These are phyloP conservation scores for Mycogone perniciosa DNA, from an alignment of 2,329 filamentous ascomycete species.

Conservation along the genomic window DNA sequence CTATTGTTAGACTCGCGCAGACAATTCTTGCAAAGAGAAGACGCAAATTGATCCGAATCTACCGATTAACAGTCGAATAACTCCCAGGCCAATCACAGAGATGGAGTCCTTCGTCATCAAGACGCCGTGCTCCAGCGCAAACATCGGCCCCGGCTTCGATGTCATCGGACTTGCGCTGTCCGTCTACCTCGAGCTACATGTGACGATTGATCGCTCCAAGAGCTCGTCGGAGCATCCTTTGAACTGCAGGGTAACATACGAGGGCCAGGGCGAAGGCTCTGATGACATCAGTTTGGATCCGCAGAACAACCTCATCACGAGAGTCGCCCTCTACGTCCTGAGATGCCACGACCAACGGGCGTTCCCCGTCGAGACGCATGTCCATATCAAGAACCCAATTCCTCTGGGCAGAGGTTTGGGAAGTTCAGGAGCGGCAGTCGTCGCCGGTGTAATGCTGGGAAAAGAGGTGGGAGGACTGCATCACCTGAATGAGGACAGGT, in stretches of 20 bases:
- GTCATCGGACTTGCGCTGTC: conserved; percentile 93
- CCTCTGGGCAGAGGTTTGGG: conserved; percentile 87
- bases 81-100: too few relatives aligned
- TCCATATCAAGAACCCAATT: conserved; percentile 94
- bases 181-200: conserved; percentile 83
- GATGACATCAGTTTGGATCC: conserved; percentile 76
- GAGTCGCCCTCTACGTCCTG: conserved; percentile 89
- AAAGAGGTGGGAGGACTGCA: conserved; percentile 80
- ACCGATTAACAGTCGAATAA: too few relatives aligned
- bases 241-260: conserved; percentile 88
- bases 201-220: conserved; percentile 63
- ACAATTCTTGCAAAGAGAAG: too few relatives aligned
- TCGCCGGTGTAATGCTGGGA: conserved; percentile 87
- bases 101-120: conserved; percentile 64
- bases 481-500: conserved; percentile 65
- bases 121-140: conserved; percentile 91
- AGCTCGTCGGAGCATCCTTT: conserved; percentile 53
- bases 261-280: conserved; percentile 67
- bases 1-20: too few relatives aligned
- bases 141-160: conserved; percentile 96
- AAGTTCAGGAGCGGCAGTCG: conserved; percentile 92
- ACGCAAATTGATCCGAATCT: too few relatives aligned
- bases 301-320: conserved; percentile 85
- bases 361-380: conserved; percentile 80
- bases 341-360: conserved; percentile 80